These are phyloP conservation scores for Hypomontagnella monticulosa DNA, from an alignment of 495 filamentous ascomycete genomes.

Conservation along the genomic window DNA sequence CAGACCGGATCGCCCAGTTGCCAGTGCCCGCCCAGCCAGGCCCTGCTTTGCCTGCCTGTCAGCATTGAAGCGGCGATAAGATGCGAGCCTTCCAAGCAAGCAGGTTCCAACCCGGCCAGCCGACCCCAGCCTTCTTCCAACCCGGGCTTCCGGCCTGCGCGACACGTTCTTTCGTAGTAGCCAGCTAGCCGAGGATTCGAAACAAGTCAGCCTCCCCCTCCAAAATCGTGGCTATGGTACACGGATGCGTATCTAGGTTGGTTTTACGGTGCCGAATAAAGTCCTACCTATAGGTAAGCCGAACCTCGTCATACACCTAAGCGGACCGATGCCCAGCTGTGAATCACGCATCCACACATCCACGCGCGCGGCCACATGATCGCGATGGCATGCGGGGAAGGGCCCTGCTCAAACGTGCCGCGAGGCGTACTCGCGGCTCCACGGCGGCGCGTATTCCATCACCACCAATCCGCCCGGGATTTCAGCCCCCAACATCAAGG, in stretches of 20 bases:
- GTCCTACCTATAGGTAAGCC: not conserved
- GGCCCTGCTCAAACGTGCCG: not conserved
- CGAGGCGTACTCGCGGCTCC: slow-evolving; percentile 20
- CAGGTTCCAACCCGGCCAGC: not conserved
- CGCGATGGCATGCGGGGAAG: slow-evolving; percentile 26
- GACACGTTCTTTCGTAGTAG: not conserved
- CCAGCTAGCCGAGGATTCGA: not conserved
- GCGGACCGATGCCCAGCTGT: not conserved
- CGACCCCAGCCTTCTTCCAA: slow-evolving; percentile 6
- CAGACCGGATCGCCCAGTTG: slow-evolving; percentile 26
- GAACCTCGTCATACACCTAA: no score
- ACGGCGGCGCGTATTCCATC: not conserved
- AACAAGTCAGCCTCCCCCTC: not conserved
- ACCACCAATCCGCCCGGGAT: not conserved
- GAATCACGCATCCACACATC: not conserved
- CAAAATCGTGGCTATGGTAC: not conserved
- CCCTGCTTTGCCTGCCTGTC: no score
- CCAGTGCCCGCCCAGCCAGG: not conserved
- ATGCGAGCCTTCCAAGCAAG: slow-evolving; percentile 2
- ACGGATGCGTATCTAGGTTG: no score
- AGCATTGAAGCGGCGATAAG: slow-evolving; percentile 9
- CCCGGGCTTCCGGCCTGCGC: not conserved
- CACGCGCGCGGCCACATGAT: slow-evolving; percentile 32
- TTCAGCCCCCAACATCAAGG: slow-evolving; percentile 26
- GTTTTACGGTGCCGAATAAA: not conserved